Evolutionary conservation across 805 yeast species (phyloP), one percentile per base, ranked within the genome.

Genomic region (Diddensiella transvaalensis): DNA sequence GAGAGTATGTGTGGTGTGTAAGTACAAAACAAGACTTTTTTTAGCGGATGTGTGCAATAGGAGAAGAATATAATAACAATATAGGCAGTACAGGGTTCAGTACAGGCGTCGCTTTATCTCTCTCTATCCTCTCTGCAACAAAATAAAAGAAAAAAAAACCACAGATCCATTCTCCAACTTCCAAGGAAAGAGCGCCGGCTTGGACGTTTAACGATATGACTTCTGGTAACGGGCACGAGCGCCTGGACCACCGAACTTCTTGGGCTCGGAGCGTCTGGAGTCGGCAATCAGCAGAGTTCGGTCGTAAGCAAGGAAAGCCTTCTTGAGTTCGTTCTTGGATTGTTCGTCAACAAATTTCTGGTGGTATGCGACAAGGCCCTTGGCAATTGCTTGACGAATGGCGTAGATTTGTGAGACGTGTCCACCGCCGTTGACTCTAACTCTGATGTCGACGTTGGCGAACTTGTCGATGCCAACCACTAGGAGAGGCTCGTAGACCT

Each of bases 171-270:
- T n/a, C n/a, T n/a, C n/a, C n/a, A n/a, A n/a, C n/a, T n/a, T n/a
- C n/a, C n/a, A n/a, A n/a, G n/a, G n/a, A n/a, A n/a, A n/a, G n/a
- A n/a, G n/a, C n/a, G n/a, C n/a, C n/a, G n/a, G n/a, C n/a, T n/a
- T n/a, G n/a, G n/a, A 6, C 26, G 30, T 21, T 56, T 91, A 93
- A 90, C 99, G 99, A 93, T 93, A 93, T 76, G 99, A 93, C 78
- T 93, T 93, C 85, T 93, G 99, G 97, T 87, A 91, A 82, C 98
- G 91, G 74, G 99, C 93, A 83, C 99, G 93, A 80, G 99, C 99
- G 87, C 99, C 99, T 78, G 95, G 96, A 84, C 99, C 99, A 83
- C 99, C 99, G 83, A 93, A 93, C 84, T 93, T 93, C 97, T 93
- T 93, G 85, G 99, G 99, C 83, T 93, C 99, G 85, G 90, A 85